phyloP scores from a whole-genome alignment of 169 alveolate genomes.

The Theileria orientalis region DNA sequence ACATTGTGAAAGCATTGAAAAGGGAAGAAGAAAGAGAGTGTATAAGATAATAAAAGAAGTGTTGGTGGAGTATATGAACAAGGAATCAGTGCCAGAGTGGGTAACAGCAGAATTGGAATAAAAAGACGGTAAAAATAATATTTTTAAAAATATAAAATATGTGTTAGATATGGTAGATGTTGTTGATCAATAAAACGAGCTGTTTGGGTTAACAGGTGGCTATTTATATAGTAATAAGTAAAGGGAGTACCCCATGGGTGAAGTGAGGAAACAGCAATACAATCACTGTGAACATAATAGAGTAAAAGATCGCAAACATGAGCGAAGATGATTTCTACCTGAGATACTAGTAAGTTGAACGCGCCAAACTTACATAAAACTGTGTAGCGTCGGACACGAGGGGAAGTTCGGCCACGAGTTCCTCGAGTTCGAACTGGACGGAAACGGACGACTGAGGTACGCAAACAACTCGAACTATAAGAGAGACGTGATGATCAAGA shows the following conservation, averaged over 20 bases:
- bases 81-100: slow-evolving; percentile 29
- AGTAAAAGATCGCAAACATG: slow-evolving; percentile 24
- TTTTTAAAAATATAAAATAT: too few relatives aligned
- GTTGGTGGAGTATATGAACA: slow-evolving; percentile 3
- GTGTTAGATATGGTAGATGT: neutral
- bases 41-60: neutral
- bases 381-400: slow-evolving; percentile 77
- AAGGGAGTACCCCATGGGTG: slow-evolving; percentile 18
- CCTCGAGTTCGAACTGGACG: slow-evolving; percentile 93
- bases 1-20: neutral
- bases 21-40: neutral
- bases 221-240: neutral
- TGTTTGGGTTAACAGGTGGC: too few relatives aligned
- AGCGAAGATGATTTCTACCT: slow-evolving; percentile 51
- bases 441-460: slow-evolving; percentile 93
- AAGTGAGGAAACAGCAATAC: neutral
- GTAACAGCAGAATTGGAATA: neutral
- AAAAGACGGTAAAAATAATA: neutral
- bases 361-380: neutral
- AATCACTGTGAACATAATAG: neutral
- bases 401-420: slow-evolving; percentile 96
- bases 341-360: slow-evolving; percentile 60
- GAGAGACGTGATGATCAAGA: slow-evolving; percentile 90
- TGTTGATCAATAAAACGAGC: too few relatives aligned
- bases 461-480: slow-evolving; percentile 95